These are phyloP conservation scores for Pyrus bretschneideri DNA, from an alignment of 306 rosid species.

Conservation along the genomic window DNA sequence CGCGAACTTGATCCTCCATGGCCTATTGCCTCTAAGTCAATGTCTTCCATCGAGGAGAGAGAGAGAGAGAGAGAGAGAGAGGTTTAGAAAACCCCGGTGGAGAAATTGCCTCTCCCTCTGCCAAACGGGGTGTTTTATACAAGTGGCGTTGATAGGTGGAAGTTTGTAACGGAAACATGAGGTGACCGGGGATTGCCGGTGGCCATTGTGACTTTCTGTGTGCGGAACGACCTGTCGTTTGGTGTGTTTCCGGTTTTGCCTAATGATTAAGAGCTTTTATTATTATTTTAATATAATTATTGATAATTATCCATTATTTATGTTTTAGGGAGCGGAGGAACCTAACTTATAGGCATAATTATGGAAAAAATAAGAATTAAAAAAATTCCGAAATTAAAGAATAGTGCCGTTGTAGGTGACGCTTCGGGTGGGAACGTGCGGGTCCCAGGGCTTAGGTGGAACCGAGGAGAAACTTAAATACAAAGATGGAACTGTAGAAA, in stretches of 20 bases:
- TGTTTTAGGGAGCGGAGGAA: background rate
- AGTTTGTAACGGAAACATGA: conserved; percentile 18
- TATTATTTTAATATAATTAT: background rate
- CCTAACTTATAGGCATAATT: background rate
- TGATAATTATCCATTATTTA: background rate
- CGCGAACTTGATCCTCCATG: conserved; percentile 29
- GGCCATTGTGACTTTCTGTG: background rate
- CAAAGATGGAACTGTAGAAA: background rate
- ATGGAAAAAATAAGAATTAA: background rate
- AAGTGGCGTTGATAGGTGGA: background rate
- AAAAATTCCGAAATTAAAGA: background rate
- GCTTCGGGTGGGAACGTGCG: background rate
- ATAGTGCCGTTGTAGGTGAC: background rate
- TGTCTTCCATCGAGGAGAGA: background rate
- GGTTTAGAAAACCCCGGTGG: background rate
- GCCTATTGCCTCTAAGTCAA: conserved; percentile 33
- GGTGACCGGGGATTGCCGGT: conserved; percentile 31
- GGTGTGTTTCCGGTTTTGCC: background rate
- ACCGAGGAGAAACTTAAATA: background rate
- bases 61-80: background rate
- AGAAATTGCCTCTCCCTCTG: background rate
- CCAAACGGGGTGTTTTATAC: background rate
- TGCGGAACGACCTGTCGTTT: conserved; percentile 1
- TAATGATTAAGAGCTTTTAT: background rate
- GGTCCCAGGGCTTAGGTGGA: conserved; percentile 8